These are phyloP conservation scores for Colletotrichum noveboracense DNA, from an alignment of 2,329 filamentous ascomycete genomes.

Conservation along the genomic window DNA sequence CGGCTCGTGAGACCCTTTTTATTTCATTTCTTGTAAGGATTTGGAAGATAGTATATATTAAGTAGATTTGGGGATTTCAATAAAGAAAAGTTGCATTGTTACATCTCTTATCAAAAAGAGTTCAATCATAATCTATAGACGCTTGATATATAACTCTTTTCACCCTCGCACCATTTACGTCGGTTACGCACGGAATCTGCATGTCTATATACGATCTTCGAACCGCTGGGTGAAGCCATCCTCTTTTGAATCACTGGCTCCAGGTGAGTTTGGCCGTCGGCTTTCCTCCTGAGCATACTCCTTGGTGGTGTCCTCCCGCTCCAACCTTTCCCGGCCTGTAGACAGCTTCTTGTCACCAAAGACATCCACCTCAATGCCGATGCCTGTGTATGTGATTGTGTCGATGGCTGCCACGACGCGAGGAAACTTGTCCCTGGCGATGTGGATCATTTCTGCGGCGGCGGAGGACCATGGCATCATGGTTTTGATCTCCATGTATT, in stretches of 20 bases:
- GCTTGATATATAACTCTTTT: background rate
- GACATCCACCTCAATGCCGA: constrained; percentile 26
- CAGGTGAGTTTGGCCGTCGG: background rate
- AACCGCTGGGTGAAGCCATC: background rate
- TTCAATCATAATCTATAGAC: background rate
- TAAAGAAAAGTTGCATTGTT: background rate
- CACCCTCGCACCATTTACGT: background rate
- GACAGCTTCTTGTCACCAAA: constrained; percentile 10
- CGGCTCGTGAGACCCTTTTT: background rate
- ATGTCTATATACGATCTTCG: background rate
- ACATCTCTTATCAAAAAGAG: background rate
- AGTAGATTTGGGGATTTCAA: background rate
- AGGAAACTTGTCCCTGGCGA: constrained; percentile 45
- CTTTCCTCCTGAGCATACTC: background rate
- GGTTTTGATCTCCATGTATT: constrained; percentile 55
- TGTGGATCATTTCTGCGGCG: constrained; percentile 42
- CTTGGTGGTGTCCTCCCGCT: background rate
- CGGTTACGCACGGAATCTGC: background rate
- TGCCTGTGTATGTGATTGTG: constrained; percentile 15
- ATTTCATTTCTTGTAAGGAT: background rate
- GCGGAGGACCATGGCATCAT: constrained; percentile 53
- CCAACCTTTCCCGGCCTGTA: background rate
- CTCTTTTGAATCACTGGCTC: background rate
- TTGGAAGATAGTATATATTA: background rate
- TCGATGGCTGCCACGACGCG: constrained; percentile 45